These are phyloP conservation scores for Typha latifolia DNA, from an alignment of 176 grass and related monocot genomes.

Conservation along the genomic window DNA sequence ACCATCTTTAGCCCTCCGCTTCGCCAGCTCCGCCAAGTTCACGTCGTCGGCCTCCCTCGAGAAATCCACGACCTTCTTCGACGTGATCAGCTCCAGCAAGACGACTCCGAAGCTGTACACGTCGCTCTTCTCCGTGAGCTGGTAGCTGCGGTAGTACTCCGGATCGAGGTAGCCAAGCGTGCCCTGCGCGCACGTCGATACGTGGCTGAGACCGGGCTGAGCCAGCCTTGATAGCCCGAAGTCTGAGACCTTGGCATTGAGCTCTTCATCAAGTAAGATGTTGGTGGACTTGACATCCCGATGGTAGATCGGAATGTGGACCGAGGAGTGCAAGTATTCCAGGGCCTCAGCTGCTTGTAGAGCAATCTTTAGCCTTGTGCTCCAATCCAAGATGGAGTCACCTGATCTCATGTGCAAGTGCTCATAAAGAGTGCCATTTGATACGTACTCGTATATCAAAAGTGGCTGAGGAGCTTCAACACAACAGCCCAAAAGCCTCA, in stretches of 20 bases:
- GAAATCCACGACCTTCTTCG: conserved; percentile 28
- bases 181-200: conserved; percentile 25
- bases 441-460: conserved; percentile 26
- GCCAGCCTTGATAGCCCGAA: conserved; percentile 20
- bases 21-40: conserved; percentile 23
- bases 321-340: conserved; percentile 23
- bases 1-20: conserved; percentile 11
- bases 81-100: conserved; percentile 23
- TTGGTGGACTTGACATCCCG: conserved; percentile 27
- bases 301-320: conserved; percentile 23
- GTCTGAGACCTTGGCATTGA: conserved; percentile 27
- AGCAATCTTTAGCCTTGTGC: conserved; percentile 18
- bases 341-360: conserved; percentile 24
- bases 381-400: conserved; percentile 10
- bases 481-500: conserved; percentile 26
- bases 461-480: conserved; percentile 22
- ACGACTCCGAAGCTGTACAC: conserved; percentile 27
- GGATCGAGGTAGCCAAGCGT: conserved; percentile 25
- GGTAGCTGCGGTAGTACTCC: conserved; percentile 26
- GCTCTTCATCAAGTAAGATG: conserved; percentile 22
- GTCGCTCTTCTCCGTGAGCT: conserved; percentile 27
- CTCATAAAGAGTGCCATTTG: conserved; percentile 20
- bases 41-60: conserved; percentile 21
- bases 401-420: conserved; percentile 16
- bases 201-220: conserved; percentile 20